These are phyloP conservation scores for Cupressus sempervirens DNA, from an alignment of 75 land plant genomes.

Conservation along the genomic window DNA sequence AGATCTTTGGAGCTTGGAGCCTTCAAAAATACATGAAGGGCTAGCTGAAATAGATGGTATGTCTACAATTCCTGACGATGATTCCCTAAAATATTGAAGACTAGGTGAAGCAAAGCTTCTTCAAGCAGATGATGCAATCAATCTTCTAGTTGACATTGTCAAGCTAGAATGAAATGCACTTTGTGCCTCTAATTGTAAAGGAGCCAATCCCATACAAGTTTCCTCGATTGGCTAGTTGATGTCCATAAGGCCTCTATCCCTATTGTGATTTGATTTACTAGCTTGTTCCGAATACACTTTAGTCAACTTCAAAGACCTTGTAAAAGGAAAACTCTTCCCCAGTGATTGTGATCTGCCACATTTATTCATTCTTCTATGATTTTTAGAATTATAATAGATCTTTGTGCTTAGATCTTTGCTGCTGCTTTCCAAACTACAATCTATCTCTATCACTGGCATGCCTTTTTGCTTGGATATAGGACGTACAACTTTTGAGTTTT, in stretches of 20 bases:
- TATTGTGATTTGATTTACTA: too few relatives aligned
- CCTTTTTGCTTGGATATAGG: conserved; percentile 51
- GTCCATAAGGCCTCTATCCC: not conserved
- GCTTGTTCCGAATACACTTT: too few relatives aligned
- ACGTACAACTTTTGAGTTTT: conserved; percentile 73
- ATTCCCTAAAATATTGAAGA: conserved; percentile 44
- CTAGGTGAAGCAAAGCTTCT: conserved; percentile 70
- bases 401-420: too few relatives aligned
- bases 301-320: too few relatives aligned
- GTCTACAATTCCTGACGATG: conserved; percentile 49
- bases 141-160: conserved; percentile 39
- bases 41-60: too few relatives aligned
- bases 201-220: conserved; percentile 41
- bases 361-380: too few relatives aligned
- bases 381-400: too few relatives aligned
- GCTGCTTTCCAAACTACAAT: too few relatives aligned
- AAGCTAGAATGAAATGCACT: conserved; percentile 62
- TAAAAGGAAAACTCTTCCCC: too few relatives aligned
- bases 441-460: too few relatives aligned
- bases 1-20: conserved; percentile 48
- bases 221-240: conserved; percentile 1
- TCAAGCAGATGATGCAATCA: conserved; percentile 45
- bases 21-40: conserved; percentile 5
- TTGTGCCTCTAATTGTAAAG: conserved; percentile 69
- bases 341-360: too few relatives aligned